Conservation (phyloP, 2,329 filamentous ascomycete species). For the Colletotrichum chlorophyti region DNA sequence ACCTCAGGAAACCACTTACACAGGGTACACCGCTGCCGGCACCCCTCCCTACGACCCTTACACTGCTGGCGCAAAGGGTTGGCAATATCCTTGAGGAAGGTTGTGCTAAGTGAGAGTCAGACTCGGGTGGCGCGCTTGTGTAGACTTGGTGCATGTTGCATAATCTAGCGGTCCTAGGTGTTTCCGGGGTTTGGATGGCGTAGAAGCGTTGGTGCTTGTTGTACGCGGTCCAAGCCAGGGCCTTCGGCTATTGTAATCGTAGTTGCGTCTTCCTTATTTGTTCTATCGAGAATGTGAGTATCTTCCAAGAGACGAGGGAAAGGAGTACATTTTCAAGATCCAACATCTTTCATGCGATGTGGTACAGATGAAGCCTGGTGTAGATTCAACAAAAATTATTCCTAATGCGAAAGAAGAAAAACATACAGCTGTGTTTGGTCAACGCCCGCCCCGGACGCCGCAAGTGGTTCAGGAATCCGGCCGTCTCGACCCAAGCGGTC, state of each 20-base stretch:
- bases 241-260: too few species aligned
- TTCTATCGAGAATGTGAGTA: not conserved
- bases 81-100: not conserved
- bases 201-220: too few species aligned
- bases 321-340: too few species aligned
- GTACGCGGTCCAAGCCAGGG: too few species aligned
- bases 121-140: not conserved
- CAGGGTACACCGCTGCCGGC: not conserved
- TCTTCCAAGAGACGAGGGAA: too few species aligned
- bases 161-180: too few species aligned
- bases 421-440: too few species aligned
- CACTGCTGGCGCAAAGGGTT: not conserved
- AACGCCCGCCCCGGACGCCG: not conserved
- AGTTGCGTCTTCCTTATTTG: too few species aligned
- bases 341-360: not conserved
- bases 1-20: not conserved
- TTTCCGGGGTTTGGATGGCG: too few species aligned
- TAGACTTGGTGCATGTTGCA: too few species aligned
- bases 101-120: too few species aligned
- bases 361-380: conserved; percentile 15
- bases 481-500: conserved; percentile 32
- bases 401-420: not conserved
- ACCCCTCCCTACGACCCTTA: not conserved
- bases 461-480: conserved; percentile 31
- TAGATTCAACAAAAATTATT: conserved; percentile 2